Base-by-base conservation (phyloP, 495 filamentous ascomycete species). In the Penicillium crystallinum region DNA sequence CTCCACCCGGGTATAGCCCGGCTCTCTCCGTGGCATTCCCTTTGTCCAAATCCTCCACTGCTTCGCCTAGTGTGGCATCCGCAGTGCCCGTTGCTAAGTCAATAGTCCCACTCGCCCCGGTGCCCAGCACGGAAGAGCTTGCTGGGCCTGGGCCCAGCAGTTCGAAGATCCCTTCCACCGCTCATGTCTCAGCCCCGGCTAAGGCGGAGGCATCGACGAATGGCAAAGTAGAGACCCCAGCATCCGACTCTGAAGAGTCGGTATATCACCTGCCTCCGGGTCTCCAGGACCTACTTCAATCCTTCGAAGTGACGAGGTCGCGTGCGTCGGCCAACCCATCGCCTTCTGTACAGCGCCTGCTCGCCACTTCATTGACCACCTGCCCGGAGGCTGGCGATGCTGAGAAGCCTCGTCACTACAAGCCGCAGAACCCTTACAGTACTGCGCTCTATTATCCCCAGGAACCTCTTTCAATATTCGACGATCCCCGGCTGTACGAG, bases 191-290 rank as follows among this genome's bases (percentile, higher is more conserved):
- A 43, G 57, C 63, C 33, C 57, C 62, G 12, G 44, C 57, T 2
- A 71, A 69, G 33, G 56, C 61, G 35, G 48, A 54, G 29, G 39
- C 64, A 8, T 40, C 52, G 9, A 58, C 62, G 22, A 76, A 77
- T 53, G 69, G 73, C 14, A 64, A 67, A 31, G 37, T 68, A 53
- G 52, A 58, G 53, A 57, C 74, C 60, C 53, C 76, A 57, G 60
- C 65, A 46, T 50, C 40, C n/a, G 59, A 62, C 7, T 39, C 49
- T 8, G 55, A 87, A 29, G 90, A 97, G 67, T 92, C 92, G 10
- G 86, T 97, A 46, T 98, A 89, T 68, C 91, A 97, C 62, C 81
- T 98, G n/a, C 93, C 93, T 2, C 81, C 91, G 11, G 86, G 88
- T 12, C 75, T 98, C 23, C 87, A 91, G 63, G 93, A 97, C 62